Evolutionary conservation across 345 rosid species (phyloP).

Genomic region (Xanthoceras sorbifolium): DNA sequence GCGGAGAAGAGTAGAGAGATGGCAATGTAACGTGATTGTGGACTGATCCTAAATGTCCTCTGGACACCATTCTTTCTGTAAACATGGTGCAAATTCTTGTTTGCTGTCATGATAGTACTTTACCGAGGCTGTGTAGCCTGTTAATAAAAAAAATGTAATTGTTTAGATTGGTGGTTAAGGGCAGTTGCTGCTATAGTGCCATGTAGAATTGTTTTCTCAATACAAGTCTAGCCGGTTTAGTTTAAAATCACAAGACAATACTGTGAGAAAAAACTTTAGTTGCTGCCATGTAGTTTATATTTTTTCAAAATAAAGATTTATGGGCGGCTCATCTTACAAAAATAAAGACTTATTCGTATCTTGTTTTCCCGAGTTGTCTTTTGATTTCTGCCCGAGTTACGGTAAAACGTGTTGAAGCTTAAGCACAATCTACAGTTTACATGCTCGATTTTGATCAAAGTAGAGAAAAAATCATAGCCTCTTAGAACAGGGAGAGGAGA

Average conservation of each 20-base stretch:
- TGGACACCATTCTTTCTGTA: slow-evolving; percentile 4
- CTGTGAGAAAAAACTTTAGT: neutral
- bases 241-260: neutral
- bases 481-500: too few relatives aligned
- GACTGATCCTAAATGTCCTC: slow-evolving; percentile 26
- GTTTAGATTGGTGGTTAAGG: neutral
- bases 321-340: neutral
- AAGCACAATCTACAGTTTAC: too few relatives aligned
- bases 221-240: neutral
- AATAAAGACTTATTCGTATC: neutral
- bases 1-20: slow-evolving; percentile 32
- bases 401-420: neutral
- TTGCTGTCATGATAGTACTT: neutral
- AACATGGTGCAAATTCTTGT: slow-evolving; percentile 13
- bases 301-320: neutral
- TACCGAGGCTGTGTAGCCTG: neutral
- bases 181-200: neutral
- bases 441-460: too few relatives aligned
- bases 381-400: neutral
- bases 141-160: neutral
- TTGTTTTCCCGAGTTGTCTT: neutral
- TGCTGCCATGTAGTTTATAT: too few relatives aligned
- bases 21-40: slow-evolving; percentile 47
- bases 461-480: too few relatives aligned
- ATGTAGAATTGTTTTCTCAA: neutral